Conservation (phyloP, 2,329 filamentous ascomycete genomes). For the Microdochium nivale region DNA sequence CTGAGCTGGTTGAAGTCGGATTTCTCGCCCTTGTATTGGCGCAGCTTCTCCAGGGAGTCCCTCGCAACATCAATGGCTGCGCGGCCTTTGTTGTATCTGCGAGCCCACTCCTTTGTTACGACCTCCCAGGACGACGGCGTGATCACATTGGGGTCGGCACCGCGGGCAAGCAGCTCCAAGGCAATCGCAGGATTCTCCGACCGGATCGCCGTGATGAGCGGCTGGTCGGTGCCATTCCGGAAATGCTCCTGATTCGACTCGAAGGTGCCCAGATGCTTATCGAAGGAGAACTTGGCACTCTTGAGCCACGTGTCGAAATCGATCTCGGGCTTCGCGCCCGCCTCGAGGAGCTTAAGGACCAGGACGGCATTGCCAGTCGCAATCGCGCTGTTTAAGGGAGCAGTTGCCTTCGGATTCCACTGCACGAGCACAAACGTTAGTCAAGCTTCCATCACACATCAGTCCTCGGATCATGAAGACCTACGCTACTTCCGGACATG, state of each 20-base stretch:
- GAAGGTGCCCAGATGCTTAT: conserved; percentile 25
- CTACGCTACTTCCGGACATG: conserved; percentile 23
- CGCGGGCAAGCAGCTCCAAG: conserved; percentile 49
- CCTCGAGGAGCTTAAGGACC: conserved; percentile 51
- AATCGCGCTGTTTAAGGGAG: conserved; percentile 53
- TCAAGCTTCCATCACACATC: not conserved
- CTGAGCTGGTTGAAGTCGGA: conserved; percentile 7
- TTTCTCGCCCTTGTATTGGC: conserved; percentile 30
- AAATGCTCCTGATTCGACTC: conserved; percentile 43
- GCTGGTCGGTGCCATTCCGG: conserved; percentile 45
- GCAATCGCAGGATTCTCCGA: conserved; percentile 39
- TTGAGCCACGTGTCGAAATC: conserved; percentile 59
- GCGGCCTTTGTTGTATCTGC: conserved; percentile 27
- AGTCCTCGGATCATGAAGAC: not conserved
- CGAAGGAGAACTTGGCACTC: conserved; percentile 35
- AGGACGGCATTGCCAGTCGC: conserved; percentile 39
- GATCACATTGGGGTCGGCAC: conserved; percentile 57
- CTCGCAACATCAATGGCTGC: conserved; percentile 55
- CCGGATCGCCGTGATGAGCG: conserved; percentile 54
- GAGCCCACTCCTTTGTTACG: conserved; percentile 21
- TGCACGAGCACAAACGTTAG: not conserved
- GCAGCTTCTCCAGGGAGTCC: conserved; percentile 39
- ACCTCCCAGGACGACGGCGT: conserved; percentile 28
- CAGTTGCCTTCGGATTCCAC: conserved; percentile 24
- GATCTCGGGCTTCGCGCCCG: conserved; percentile 51